Conservation (phyloP, 208 protist species). For the Wallacemonas sp. region DNA sequence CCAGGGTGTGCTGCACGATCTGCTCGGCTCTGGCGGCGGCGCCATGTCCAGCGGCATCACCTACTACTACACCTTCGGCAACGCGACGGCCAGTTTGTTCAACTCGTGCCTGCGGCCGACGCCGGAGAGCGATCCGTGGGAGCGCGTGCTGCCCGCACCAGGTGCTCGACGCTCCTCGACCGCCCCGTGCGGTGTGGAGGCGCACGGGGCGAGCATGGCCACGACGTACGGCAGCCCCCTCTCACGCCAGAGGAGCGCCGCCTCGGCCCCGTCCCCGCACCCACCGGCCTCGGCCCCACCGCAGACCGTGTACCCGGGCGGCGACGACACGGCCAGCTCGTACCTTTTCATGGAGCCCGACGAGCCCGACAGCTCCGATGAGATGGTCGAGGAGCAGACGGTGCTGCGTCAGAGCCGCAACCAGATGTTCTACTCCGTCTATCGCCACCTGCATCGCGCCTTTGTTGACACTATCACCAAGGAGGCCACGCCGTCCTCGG, state of each 20-base stretch:
- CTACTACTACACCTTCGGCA: conserved; percentile 64
- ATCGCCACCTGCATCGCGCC: conserved; percentile 44
- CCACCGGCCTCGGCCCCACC: not conserved
- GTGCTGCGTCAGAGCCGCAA: conserved; percentile 43
- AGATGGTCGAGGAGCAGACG: conserved; percentile 34
- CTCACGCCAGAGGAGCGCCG: not conserved
- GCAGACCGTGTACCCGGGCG: not conserved
- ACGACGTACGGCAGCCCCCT: no score
- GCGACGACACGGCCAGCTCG: conserved; percentile 39
- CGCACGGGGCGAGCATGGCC: conserved; percentile 5
- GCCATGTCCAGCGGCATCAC: conserved; percentile 44
- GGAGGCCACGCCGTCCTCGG: no score
- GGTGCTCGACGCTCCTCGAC: conserved; percentile 20
- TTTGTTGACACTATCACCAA: conserved; percentile 33
- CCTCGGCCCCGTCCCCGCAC: not conserved
- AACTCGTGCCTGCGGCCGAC: conserved; percentile 49
- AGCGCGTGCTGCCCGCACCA: not conserved
- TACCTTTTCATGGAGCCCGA: conserved; percentile 33
- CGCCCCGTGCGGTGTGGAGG: conserved; percentile 10
- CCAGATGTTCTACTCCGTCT: conserved; percentile 48
- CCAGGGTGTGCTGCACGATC: conserved; percentile 34
- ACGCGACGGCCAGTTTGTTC: conserved; percentile 54
- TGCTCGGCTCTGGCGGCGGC: conserved; percentile 40
- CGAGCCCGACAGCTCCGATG: conserved; percentile 21
- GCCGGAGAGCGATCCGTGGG: conserved; percentile 44